phyloP scores from a whole-genome alignment of 768 basidiomycete species.

The Saitozyma podzolica region DNA sequence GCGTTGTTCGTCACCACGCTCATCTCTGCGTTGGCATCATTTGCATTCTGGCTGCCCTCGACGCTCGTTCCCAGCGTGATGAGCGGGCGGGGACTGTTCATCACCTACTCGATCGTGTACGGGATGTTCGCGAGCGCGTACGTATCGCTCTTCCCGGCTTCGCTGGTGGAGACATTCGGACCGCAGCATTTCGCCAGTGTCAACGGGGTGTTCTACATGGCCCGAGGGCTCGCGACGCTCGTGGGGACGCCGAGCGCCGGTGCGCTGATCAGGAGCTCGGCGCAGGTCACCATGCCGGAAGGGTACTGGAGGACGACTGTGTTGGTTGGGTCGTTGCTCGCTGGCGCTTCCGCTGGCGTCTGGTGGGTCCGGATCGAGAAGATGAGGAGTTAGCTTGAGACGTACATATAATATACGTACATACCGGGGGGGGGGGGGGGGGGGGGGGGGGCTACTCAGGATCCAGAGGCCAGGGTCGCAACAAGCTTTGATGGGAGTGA shows the following conservation, averaged over 20 bases:
- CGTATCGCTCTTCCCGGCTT: slow-evolving; percentile 23
- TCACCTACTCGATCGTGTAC: slow-evolving; percentile 19
- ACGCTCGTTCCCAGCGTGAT: not conserved
- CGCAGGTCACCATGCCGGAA: not conserved
- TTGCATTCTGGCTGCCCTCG: slow-evolving; percentile 31
- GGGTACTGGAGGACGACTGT: not conserved
- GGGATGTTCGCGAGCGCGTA: slow-evolving; percentile 24
- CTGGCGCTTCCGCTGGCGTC: too few relatives aligned
- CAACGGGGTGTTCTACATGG: slow-evolving; percentile 28
- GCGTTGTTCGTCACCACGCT: slow-evolving; percentile 20
- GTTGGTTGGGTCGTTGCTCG: too few relatives aligned
- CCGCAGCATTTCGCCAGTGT: slow-evolving; percentile 21
- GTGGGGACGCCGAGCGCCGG: slow-evolving; percentile 19
- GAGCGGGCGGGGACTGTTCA: slow-evolving; percentile 21
- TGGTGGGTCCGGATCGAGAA: too few relatives aligned
- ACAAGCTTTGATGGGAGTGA: too few relatives aligned
- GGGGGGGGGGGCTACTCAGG: too few relatives aligned
- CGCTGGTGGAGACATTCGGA: slow-evolving; percentile 25
- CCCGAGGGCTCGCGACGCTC: slow-evolving; percentile 18
- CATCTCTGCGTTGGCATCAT: slow-evolving; percentile 13
- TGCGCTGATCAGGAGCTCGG: slow-evolving; percentile 12
- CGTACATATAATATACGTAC: too few relatives aligned
- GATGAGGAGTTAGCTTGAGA: too few relatives aligned
- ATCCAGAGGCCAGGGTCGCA: too few relatives aligned
- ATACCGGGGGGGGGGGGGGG: too few relatives aligned